Evolutionary conservation across 768 basidiomycete genomes (phyloP).

Genomic region (Terana coerulea): DNA sequence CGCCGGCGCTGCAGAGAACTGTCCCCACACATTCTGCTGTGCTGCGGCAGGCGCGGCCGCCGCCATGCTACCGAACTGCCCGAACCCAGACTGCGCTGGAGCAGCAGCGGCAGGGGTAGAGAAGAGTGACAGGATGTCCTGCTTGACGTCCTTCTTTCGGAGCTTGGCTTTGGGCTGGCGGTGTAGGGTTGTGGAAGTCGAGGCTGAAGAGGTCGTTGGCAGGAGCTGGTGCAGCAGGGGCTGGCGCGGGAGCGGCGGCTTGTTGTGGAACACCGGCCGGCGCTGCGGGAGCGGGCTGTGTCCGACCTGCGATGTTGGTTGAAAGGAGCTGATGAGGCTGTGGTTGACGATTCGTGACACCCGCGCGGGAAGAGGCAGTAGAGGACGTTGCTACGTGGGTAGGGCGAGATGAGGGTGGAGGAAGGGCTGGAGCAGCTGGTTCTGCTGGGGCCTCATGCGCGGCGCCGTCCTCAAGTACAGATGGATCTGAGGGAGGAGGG

Average conservation of each 20-base stretch:
- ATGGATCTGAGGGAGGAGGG: conserved; percentile 78
- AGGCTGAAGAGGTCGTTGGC: conserved; percentile 76
- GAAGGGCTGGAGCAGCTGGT: conserved; percentile 16
- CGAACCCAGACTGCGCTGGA: conserved; percentile 20
- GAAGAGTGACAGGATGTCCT: conserved; percentile 84
- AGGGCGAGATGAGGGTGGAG: conserved; percentile 18
- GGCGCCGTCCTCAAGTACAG: conserved; percentile 55
- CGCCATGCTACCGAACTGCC: conserved; percentile 16
- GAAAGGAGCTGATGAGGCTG: conserved; percentile 58
- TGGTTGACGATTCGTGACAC: conserved; percentile 37
- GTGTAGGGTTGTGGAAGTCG: conserved; percentile 73
- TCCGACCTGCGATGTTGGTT: conserved; percentile 18
- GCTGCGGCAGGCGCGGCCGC: conserved; percentile 2
- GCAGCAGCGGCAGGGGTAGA: conserved; percentile 40
- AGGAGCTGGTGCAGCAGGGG: conserved; percentile 28
- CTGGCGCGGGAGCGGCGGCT: conserved; percentile 21
- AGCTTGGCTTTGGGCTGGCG: conserved; percentile 26
- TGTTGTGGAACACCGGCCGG: conserved; percentile 14
- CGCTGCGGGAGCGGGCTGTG: conserved; percentile 14
- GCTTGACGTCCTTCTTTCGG: conserved; percentile 72
- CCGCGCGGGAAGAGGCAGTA: conserved; percentile 11
- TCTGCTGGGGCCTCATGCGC: conserved; percentile 26
- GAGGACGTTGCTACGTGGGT: conserved; percentile 9
- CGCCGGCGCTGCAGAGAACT: conserved; percentile 21
- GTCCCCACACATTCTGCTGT: conserved; percentile 24